phyloP scores from a whole-genome alignment of 495 filamentous ascomycete species.

The Hypoxylon trugodes region DNA sequence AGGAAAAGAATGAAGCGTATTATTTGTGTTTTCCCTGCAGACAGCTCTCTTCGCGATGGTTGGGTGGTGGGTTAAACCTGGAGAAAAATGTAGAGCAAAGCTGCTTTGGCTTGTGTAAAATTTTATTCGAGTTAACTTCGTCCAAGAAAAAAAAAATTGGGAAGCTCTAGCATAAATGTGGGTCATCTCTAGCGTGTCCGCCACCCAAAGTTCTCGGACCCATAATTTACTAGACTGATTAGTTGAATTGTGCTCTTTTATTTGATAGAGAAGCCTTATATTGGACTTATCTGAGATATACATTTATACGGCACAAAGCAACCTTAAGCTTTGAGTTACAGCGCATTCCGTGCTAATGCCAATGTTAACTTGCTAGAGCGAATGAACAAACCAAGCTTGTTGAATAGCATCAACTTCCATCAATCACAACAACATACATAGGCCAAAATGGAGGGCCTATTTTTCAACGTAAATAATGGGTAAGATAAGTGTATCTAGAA shows the following conservation, averaged over 20 bases:
- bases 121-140: conserved; percentile 29
- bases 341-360: no score
- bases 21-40: conserved; percentile 34
- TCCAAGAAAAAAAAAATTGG: conserved; percentile 26
- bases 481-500: conserved; percentile 60
- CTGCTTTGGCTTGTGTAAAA: conserved; percentile 28
- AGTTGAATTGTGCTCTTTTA: not conserved
- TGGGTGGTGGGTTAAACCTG: conserved; percentile 17
- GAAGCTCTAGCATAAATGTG: conserved; percentile 38
- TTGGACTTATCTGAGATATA: conserved; percentile 5
- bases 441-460: conserved; percentile 90
- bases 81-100: conserved; percentile 21
- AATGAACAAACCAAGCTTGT: not conserved
- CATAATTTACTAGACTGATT: not conserved
- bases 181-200: conserved; percentile 14
- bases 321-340: conserved; percentile 29
- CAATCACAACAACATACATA: conserved; percentile 39
- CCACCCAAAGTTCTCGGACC: conserved; percentile 28
- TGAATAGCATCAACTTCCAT: conserved; percentile 38
- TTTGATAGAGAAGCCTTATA: not conserved
- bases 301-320: conserved; percentile 12
- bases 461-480: conserved; percentile 96
- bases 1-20: conserved; percentile 20
- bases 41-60: conserved; percentile 37
- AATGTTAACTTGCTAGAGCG: no score